Conservation (phyloP, 2,329 filamentous ascomycete genomes). For the Trichoderma atrobrunneum region DNA sequence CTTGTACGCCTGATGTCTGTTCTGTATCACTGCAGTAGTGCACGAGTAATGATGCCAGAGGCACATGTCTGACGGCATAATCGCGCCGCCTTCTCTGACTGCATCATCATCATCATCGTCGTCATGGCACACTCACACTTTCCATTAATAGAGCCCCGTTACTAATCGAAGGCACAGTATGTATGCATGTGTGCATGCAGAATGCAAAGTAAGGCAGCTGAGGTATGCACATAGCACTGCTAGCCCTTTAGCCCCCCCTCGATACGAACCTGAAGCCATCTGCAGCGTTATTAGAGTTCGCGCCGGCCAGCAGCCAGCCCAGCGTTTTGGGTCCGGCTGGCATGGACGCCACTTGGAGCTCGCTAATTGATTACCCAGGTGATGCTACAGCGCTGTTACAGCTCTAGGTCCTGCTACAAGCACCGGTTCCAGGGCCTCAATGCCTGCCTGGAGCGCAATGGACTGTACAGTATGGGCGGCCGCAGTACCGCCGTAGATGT, state of each 20-base stretch:
- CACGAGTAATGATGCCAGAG: constrained; percentile 5
- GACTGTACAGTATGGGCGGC: not conserved
- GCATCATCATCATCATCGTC: not conserved
- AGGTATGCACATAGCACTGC: not conserved
- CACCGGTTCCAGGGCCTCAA: not conserved
- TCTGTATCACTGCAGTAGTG: not conserved
- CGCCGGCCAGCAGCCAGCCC: constrained; percentile 5
- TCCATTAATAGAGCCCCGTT: not conserved
- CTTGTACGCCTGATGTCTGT: not conserved
- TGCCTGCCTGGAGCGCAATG: not conserved
- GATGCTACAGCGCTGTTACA: not conserved
- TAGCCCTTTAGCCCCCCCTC: not conserved
- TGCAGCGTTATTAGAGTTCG: not conserved
- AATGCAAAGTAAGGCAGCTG: not conserved
- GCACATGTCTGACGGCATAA: constrained; percentile 1
- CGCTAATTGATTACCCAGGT: not conserved
- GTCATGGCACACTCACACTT: not conserved
- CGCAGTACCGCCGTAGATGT: not conserved
- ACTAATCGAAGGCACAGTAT: not conserved
- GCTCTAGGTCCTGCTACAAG: not conserved
- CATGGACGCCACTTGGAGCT: not conserved
- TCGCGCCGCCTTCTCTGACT: not conserved
- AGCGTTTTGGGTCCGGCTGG: constrained; percentile 15
- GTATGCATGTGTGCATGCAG: not conserved
- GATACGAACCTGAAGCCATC: not conserved